Percentiles rank a stretch among this genome's conserved stretches.
phyloP scores from a whole-genome alignment of 257 asterid genomes.

The Misopates orontium region DNA sequence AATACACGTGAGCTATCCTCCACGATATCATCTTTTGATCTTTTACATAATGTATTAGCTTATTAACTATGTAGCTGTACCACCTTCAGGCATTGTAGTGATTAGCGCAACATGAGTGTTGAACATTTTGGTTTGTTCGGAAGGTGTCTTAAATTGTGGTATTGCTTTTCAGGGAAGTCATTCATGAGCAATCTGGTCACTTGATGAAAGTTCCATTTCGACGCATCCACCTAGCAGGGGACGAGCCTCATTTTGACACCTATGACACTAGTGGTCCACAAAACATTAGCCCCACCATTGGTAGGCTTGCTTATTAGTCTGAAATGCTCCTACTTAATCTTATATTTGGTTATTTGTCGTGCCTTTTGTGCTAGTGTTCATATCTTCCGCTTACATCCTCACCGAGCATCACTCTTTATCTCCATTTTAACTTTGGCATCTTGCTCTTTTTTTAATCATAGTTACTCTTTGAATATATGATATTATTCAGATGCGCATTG shows the following conservation, averaged over 20 bases:
- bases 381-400: slow-evolving; percentile 8
- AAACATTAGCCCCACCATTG: slow-evolving; percentile 60
- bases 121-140: neutral
- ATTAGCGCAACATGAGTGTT: neutral
- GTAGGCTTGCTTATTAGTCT: slow-evolving; percentile 37
- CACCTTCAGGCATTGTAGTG: neutral
- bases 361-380: neutral
- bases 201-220: slow-evolving; percentile 84
- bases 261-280: slow-evolving; percentile 99
- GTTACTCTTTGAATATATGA: neutral
- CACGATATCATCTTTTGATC: neutral
- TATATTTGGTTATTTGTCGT: neutral
- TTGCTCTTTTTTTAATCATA: neutral
- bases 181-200: slow-evolving; percentile 77
- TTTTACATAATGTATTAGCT: neutral
- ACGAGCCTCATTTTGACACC: slow-evolving; percentile 87
- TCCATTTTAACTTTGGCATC: neutral
- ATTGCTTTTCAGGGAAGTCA: slow-evolving; percentile 67
- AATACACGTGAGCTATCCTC: slow-evolving; percentile 52
- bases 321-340: slow-evolving; percentile 4
- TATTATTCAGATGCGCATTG: neutral
- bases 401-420: slow-evolving; percentile 4
- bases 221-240: slow-evolving; percentile 82
- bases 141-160: slow-evolving; percentile 15
- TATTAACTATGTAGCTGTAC: neutral